phyloP scores from a whole-genome alignment of 306 rosid genomes.

The Acacia confusa region DNA sequence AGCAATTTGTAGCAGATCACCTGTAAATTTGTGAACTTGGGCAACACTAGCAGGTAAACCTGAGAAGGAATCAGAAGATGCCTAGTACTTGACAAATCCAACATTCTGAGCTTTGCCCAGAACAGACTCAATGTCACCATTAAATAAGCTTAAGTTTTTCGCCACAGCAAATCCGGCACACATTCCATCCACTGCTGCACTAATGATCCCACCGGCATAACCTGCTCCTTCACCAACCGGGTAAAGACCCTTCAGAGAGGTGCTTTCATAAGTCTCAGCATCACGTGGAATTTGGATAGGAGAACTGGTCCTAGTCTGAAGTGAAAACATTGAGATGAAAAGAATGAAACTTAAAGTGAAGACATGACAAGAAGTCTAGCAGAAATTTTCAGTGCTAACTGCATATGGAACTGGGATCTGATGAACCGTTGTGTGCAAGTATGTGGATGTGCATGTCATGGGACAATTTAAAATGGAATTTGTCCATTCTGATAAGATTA shows the following conservation, averaged over 20 bases:
- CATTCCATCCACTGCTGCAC: conserved; percentile 98
- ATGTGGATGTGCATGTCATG: background rate
- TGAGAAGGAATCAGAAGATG: conserved; percentile 16
- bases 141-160: conserved; percentile 51
- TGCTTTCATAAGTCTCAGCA: conserved; percentile 72
- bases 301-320: conserved; percentile 94
- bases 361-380: background rate
- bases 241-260: conserved; percentile 75
- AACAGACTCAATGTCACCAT: conserved; percentile 66
- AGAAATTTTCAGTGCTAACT: background rate
- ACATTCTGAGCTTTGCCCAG: conserved; percentile 72
- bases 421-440: background rate
- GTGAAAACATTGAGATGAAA: conserved; percentile 25
- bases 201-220: conserved; percentile 95
- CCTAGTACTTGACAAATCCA: conserved; percentile 72
- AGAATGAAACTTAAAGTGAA: conserved; percentile 10
- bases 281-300: conserved; percentile 83
- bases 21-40: conserved; percentile 6
- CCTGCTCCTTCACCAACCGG: conserved; percentile 99
- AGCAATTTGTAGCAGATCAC: conserved; percentile 25
- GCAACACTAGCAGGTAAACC: conserved; percentile 24
- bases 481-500: background rate
- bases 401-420: conserved; percentile 7
- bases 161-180: conserved; percentile 87
- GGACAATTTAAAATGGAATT: background rate